phyloP scores from a whole-genome alignment of 2,329 filamentous ascomycete species.

The Neofusicoccum umdonicola region DNA sequence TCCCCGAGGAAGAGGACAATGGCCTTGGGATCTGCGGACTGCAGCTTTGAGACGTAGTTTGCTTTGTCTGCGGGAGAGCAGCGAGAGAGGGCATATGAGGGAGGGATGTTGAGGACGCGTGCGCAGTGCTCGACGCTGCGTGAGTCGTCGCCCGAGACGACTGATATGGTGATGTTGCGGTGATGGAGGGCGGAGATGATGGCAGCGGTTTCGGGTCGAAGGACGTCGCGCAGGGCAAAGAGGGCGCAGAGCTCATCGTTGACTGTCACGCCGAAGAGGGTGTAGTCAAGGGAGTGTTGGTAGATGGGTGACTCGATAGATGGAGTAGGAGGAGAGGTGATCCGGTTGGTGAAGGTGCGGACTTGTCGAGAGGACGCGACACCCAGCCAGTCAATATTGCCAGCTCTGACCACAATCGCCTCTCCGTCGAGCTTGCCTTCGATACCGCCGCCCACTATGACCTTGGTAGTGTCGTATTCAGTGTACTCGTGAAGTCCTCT shows the following conservation, averaged over 20 bases:
- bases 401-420: slow-evolving; percentile 38
- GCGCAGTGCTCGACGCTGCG: slow-evolving; percentile 52
- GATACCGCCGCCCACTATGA: slow-evolving; percentile 46
- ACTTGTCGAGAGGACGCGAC: background rate
- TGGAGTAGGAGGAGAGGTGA: background rate
- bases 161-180: slow-evolving; percentile 51
- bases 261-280: slow-evolving; percentile 45
- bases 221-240: slow-evolving; percentile 50
- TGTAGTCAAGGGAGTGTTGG: background rate
- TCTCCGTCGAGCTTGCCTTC: slow-evolving; percentile 32
- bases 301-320: background rate
- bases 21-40: slow-evolving; percentile 17
- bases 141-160: slow-evolving; percentile 58
- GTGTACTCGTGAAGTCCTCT: background rate
- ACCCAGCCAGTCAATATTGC: slow-evolving; percentile 32
- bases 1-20: slow-evolving; percentile 71
- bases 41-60: slow-evolving; percentile 46
- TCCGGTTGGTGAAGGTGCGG: background rate
- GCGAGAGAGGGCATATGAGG: slow-evolving; percentile 42
- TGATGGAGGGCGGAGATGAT: slow-evolving; percentile 52
- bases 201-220: slow-evolving; percentile 50
- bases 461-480: slow-evolving; percentile 26
- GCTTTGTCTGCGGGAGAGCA: slow-evolving; percentile 56
- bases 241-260: slow-evolving; percentile 43
- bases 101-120: slow-evolving; percentile 34